Base-by-base conservation (phyloP, 2,329 filamentous ascomycete genomes). In the Alternaria angustiovoidea region DNA sequence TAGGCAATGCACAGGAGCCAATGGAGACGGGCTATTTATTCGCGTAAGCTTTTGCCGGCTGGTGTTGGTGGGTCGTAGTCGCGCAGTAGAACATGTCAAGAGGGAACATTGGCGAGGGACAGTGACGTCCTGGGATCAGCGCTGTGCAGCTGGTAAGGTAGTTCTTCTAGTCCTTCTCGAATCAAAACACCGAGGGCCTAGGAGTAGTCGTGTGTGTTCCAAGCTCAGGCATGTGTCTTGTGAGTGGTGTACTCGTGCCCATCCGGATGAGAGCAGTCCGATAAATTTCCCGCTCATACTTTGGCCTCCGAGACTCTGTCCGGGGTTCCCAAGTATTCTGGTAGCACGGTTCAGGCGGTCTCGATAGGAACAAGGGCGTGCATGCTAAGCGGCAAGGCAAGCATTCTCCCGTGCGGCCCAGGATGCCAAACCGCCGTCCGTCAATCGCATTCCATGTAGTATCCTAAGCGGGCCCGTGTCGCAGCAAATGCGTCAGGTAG, bases 321-420 rank as follows among this genome's bases (percentile, higher is more conserved):
- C 46, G 46, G 46, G 46, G 49, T 28, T 51, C 36, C 49, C 49
- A 38, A 51, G 49, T 4, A 26, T 18, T 34, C 49, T 41, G 46
- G 61, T 61, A 57, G 69, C 69, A 72, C 68, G 68, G 68, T 66
- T 63, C 66, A 69, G 38, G 62, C 63, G 65, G 62, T 65, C 51
- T 63, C 48, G 32, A 57, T 53, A 61, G 54, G 59, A 61, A 47
- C 64, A 58, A 59, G 65, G 57, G 64, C 51, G 38, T 66, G 66
- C 65, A 62, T 61, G 56, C 41, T 62, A 62, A 64, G 64, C 61
- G 64, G 61, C 61, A 60, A 54, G 60, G 59, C 65, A 54, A 60
- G 62, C 65, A 58, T 63, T 63, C 38, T 64, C 48, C 53, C 56
- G 53, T 57, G 51, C 58, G 48, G 46, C 30, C 38, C 47, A 43